Evolutionary conservation across 2,329 filamentous ascomycete genomes (phyloP).

Genomic region (Hymenoscyphus fraxineus): DNA sequence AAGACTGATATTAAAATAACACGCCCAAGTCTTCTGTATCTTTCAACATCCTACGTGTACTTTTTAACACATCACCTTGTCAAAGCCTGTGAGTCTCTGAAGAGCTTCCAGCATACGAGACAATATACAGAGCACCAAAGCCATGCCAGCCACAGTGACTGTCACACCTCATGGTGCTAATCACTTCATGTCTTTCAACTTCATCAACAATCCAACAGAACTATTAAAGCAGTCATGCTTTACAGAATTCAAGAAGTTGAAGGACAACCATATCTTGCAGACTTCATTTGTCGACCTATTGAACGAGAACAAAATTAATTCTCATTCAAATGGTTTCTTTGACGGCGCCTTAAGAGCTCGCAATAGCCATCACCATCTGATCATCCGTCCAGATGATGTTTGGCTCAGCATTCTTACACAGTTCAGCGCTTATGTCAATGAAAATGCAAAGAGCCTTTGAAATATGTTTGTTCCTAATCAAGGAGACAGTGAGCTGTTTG

Average conservation of each 20-base stretch:
- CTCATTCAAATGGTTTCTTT: conserved; percentile 39
- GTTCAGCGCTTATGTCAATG: conserved; percentile 45
- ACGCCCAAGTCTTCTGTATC: too few relatives aligned
- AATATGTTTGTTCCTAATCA: conserved; percentile 42
- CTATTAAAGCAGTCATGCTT: background rate
- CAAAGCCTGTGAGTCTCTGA: too few relatives aligned
- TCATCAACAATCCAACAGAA: background rate
- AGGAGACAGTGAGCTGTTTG: conserved; percentile 36
- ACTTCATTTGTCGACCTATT: background rate
- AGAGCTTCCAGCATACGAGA: too few relatives aligned
- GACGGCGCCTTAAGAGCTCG: conserved; percentile 39
- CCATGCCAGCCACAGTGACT: conserved; percentile 5
- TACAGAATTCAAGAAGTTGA: background rate
- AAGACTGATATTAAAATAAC: too few relatives aligned
- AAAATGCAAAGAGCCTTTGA: conserved; percentile 43
- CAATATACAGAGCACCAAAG: background rate
- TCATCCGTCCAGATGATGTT: conserved; percentile 49
- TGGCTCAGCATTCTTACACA: conserved; percentile 51
- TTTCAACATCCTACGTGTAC: too few relatives aligned
- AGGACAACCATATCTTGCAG: background rate
- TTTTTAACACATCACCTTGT: background rate
- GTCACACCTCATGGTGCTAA: conserved; percentile 9
- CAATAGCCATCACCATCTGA: conserved; percentile 42
- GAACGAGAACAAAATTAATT: background rate
- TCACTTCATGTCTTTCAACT: background rate